These are phyloP conservation scores for Alternaria alternata DNA, from an alignment of 2,329 filamentous ascomycete species.

Conservation along the genomic window DNA sequence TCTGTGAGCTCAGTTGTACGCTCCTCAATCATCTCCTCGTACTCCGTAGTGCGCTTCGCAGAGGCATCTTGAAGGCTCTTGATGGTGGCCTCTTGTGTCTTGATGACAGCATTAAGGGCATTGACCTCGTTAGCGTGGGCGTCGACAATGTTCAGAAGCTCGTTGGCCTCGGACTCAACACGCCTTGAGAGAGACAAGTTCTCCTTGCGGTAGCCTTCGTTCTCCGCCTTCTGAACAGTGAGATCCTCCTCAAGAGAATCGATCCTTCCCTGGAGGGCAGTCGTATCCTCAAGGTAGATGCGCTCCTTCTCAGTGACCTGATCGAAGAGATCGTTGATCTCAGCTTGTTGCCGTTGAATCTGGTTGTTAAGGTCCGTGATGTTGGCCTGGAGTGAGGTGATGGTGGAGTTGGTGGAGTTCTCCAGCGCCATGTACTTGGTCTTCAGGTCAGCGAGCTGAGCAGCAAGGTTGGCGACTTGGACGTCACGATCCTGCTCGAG, in stretches of 20 bases:
- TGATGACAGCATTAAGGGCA: slow-evolving; percentile 49
- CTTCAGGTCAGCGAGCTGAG: slow-evolving; percentile 44
- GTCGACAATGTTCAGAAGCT: slow-evolving; percentile 41
- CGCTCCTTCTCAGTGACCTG: slow-evolving; percentile 36
- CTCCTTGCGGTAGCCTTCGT: slow-evolving; percentile 35
- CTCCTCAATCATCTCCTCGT: slow-evolving; percentile 36
- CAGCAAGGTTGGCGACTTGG: slow-evolving; percentile 46
- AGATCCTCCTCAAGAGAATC: slow-evolving; percentile 33
- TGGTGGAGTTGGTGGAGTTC: slow-evolving; percentile 41
- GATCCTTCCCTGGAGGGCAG: slow-evolving; percentile 34
- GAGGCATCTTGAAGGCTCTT: slow-evolving; percentile 39
- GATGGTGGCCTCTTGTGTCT: slow-evolving; percentile 51
- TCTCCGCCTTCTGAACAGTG: slow-evolving; percentile 28
- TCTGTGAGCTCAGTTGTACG: slow-evolving; percentile 44
- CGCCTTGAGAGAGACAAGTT: slow-evolving; percentile 40
- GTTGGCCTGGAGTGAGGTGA: slow-evolving; percentile 45
- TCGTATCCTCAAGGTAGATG: slow-evolving; percentile 38
- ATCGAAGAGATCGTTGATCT: slow-evolving; percentile 48
- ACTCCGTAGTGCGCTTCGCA: slow-evolving; percentile 32
- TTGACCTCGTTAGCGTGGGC: slow-evolving; percentile 40
- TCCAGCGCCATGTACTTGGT: slow-evolving; percentile 44
- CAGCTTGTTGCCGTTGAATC: slow-evolving; percentile 48
- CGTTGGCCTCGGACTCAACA: slow-evolving; percentile 39
- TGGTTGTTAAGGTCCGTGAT: slow-evolving; percentile 54
- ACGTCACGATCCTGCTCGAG: slow-evolving; percentile 42